Conservation (phyloP, 2,329 filamentous ascomycete species). For the Fusarium liriodendri region DNA sequence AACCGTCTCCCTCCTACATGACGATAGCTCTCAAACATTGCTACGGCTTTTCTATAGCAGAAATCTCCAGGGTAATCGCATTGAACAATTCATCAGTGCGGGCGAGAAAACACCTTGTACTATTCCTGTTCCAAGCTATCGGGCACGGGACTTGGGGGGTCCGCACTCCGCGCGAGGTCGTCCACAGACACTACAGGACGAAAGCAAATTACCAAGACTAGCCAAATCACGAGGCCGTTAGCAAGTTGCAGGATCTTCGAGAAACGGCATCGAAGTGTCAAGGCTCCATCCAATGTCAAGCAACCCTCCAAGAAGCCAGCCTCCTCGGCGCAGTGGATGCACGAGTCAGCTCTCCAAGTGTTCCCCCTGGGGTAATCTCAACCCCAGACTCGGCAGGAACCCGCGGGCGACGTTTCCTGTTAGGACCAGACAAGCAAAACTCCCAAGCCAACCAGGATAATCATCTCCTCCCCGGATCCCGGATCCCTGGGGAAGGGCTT, state of each 20-base stretch:
- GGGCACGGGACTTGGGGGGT: not conserved
- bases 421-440: not conserved
- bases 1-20: not conserved
- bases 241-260: not conserved
- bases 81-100: not conserved
- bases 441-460: not conserved
- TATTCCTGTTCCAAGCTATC: not conserved
- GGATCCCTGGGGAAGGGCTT: not conserved
- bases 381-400: not conserved
- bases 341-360: not conserved
- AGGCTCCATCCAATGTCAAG: not conserved
- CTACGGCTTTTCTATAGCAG: not conserved
- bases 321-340: not conserved
- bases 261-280: not conserved
- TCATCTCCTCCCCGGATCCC: not conserved
- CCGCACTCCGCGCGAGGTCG: not conserved
- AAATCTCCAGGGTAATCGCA: not conserved
- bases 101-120: not conserved
- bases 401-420: not conserved
- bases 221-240: not conserved
- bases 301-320: not conserved
- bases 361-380: not conserved
- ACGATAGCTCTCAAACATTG: not conserved
- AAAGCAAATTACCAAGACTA: not conserved
- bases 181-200: not conserved